A percentile compares a stretch with the other conserved stretches of the same genome.
These are phyloP conservation scores for Psilocybe subaeruginosa DNA, from an alignment of 768 basidiomycete species.

Conservation along the genomic window DNA sequence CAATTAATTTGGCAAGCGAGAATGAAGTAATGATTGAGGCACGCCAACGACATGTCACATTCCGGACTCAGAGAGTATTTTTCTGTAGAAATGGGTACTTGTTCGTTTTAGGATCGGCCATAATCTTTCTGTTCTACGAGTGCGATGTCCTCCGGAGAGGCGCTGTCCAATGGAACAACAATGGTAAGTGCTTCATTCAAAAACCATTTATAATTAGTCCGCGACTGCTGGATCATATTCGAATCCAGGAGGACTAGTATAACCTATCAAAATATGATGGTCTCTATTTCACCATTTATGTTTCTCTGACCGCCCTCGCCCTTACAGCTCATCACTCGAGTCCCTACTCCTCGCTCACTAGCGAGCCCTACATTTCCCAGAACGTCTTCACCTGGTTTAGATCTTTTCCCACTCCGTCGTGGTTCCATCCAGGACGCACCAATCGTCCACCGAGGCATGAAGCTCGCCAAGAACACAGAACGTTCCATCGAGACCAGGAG, in stretches of 20 bases:
- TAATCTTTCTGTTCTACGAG: not conserved
- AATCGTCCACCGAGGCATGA: constrained; percentile 17
- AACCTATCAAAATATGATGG: constrained; percentile 1
- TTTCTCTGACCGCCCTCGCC: constrained; percentile 7
- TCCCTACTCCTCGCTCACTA: constrained; percentile 21
- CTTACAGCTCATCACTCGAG: constrained; percentile 20
- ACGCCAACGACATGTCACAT: constrained; percentile 12
- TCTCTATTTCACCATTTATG: not conserved
- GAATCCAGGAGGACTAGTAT: not conserved
- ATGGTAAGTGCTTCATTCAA: not conserved
- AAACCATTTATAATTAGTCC: not conserved
- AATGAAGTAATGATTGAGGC: constrained; percentile 14
- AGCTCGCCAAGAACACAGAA: constrained; percentile 22
- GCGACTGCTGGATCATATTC: constrained; percentile 2
- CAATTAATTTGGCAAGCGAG: constrained; percentile 2
- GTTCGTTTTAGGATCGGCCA: not conserved
- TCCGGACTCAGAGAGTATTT: not conserved
- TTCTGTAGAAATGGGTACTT: not conserved
- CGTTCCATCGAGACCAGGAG: constrained; percentile 9
- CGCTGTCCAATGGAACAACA: not conserved
- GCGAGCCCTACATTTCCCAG: constrained; percentile 25
- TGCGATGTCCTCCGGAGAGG: not conserved
- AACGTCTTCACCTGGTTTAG: constrained; percentile 25
- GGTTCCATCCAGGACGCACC: constrained; percentile 19
- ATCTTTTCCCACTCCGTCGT: constrained; percentile 27